These are phyloP conservation scores for Diaporthe longicolla DNA, from an alignment of 2,329 filamentous ascomycete species.

Conservation along the genomic window DNA sequence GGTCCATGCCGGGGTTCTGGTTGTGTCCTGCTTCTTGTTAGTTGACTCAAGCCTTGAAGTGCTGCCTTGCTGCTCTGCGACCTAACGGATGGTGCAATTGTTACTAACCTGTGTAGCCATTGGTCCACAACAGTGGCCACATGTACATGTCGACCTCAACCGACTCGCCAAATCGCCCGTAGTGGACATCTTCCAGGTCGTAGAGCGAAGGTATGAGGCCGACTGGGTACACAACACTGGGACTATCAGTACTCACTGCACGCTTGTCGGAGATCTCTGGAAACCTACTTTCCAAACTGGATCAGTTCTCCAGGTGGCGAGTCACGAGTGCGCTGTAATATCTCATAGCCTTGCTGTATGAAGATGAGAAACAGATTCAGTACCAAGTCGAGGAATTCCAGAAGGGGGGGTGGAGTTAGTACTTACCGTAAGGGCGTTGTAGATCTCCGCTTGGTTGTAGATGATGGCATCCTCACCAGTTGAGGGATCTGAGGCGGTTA, in stretches of 20 bases:
- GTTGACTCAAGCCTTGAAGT: too few relatives aligned
- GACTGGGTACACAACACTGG: neutral
- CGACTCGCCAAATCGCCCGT: neutral
- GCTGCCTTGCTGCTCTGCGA: too few relatives aligned
- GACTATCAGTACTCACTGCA: neutral
- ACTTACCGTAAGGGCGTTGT: neutral
- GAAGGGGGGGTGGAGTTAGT: too few relatives aligned
- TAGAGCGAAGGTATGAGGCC: rapidly evolving
- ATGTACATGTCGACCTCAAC: neutral
- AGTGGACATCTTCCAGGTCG: neutral
- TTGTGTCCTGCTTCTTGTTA: neutral
- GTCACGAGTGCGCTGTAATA: neutral
- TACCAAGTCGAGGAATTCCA: rapidly evolving
- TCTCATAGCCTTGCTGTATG: conserved; percentile 8
- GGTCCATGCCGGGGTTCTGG: conserved; percentile 1
- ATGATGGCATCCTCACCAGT: neutral
- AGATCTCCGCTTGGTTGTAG: neutral
- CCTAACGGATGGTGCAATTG: neutral
- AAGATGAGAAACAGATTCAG: neutral
- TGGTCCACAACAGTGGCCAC: conserved; percentile 4
- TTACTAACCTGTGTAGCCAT: neutral
- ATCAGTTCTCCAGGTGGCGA: too few relatives aligned
- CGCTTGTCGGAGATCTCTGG: neutral
- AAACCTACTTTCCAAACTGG: neutral
- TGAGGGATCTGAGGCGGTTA: neutral